A percentile compares a stretch with the other conserved stretches of the same genome.
Conservation (phyloP, 2,329 filamentous ascomycete species). For the Claviceps sp. region DNA sequence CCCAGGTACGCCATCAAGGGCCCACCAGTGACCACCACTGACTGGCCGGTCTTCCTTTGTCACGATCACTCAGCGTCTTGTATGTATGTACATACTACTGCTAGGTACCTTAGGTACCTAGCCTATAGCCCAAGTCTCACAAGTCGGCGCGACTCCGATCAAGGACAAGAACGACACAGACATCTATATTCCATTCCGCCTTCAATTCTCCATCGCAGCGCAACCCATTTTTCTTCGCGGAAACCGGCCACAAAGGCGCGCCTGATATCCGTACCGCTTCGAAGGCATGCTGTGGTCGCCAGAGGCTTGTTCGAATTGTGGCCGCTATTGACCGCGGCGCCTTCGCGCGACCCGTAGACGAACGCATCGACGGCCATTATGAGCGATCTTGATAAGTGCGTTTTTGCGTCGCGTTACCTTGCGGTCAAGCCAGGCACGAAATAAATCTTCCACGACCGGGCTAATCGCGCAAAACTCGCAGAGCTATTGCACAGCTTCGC, state of each 20-base stretch:
- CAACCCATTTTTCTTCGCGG: not conserved
- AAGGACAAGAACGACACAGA: not conserved
- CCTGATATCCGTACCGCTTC: not conserved
- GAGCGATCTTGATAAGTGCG: conserved; percentile 88
- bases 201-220: not conserved
- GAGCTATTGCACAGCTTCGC: conserved; percentile 89
- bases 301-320: conserved; percentile 4
- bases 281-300: conserved; percentile 15
- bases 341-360: conserved; percentile 3
- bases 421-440: no score
- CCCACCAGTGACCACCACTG: not conserved
- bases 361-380: conserved; percentile 33
- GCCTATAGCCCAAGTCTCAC: not conserved
- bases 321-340: conserved; percentile 10
- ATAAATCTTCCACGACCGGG: not conserved
- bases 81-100: no score
- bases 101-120: no score
- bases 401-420: not conserved
- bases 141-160: not conserved
- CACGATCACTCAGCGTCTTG: no score
- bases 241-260: not conserved
- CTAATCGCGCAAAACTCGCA: conserved; percentile 21
- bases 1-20: not conserved
- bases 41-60: not conserved
- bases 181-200: no score